These are phyloP conservation scores for Cutaneotrichosporon daszewskae DNA, from an alignment of 1,284 basidiomycete genomes.

Conservation along the genomic window DNA sequence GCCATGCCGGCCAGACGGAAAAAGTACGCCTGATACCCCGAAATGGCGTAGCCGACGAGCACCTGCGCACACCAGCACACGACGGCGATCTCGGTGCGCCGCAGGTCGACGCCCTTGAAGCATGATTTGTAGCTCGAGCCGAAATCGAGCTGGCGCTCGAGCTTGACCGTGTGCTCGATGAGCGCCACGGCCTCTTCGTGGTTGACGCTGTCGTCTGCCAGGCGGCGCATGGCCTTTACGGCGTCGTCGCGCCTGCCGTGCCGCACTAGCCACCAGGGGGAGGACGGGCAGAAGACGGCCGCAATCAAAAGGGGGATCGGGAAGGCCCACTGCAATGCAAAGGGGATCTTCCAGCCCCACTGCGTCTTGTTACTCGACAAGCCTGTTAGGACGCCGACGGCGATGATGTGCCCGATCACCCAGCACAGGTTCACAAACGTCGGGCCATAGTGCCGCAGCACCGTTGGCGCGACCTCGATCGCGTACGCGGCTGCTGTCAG, in stretches of 20 bases:
- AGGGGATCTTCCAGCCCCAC: slow-evolving; percentile 17
- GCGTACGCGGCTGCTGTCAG: slow-evolving; percentile 49
- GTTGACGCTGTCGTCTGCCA: slow-evolving; percentile 17
- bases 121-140: slow-evolving; percentile 43
- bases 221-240: background rate
- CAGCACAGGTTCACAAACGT: slow-evolving; percentile 46
- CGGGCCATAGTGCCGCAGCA: slow-evolving; percentile 40
- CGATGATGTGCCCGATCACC: slow-evolving; percentile 28
- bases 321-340: slow-evolving; percentile 14
- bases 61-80: slow-evolving; percentile 4
- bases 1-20: slow-evolving; percentile 3
- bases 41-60: background rate
- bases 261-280: slow-evolving; percentile 35
- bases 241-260: slow-evolving; percentile 22
- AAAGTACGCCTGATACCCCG: slow-evolving; percentile 21
- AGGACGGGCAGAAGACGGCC: slow-evolving; percentile 25
- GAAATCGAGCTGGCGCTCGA: slow-evolving; percentile 20
- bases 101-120: slow-evolving; percentile 41
- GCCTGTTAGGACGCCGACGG: slow-evolving; percentile 16
- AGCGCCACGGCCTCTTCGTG: slow-evolving; percentile 39
- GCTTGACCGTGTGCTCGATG: slow-evolving; percentile 42
- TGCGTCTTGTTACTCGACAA: slow-evolving; percentile 8
- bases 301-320: slow-evolving; percentile 12
- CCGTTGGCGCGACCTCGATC: slow-evolving; percentile 39
- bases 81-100: slow-evolving; percentile 41